Base-by-base conservation (phyloP, 2,329 filamentous ascomycete genomes). In the Arthrobotrys musiformis region DNA sequence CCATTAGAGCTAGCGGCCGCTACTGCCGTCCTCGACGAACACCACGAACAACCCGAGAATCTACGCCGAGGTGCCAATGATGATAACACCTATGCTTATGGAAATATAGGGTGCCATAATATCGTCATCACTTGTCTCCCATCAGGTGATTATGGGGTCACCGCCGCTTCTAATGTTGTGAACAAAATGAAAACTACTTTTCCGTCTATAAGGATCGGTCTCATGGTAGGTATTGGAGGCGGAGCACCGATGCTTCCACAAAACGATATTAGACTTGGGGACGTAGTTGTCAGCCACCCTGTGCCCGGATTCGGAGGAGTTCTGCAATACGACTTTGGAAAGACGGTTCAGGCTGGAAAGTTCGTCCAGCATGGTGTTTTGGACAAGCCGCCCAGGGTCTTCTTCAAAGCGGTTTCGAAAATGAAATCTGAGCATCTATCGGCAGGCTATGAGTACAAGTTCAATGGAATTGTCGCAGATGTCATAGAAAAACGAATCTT, bases 151-250 rank as follows among this genome's bases (percentile, higher is more conserved):
- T 68, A 68, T 13, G 63, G 63, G 2, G 37, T 58, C 11, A 68
- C 50, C 2, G 46, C 50, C 9, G 63, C 63, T 11, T 28, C 62
- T n/a, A 42, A 24, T 17, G 62, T 56, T 1, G 44, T 44, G 6
- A 26, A n/a, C 17, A 35, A 54, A 8, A 42, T 67, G 46, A 30
- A 46, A 2, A n/a, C 7, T 13, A 56, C 37, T 28, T 67, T 67
- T 26, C 62, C 62, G 5, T 40, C 33, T 11, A 19, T 67, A 37
- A 44, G 6, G 15, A 26, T 42, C 24, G 30, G 46, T 17, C 8
- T 67, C 6, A 67, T 67, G 62, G 62, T 67, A 17, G 62, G 62
- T 5, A 67, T 67, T 4, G 62, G 28, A 0, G 62, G 62, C 4
- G 62, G 62, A 6, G 62, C 46, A 1, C 62, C 62, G 8, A 11